These are phyloP conservation scores for Zygoascus sp. DNA, from an alignment of 1,139 yeast species.

Conservation along the genomic window DNA sequence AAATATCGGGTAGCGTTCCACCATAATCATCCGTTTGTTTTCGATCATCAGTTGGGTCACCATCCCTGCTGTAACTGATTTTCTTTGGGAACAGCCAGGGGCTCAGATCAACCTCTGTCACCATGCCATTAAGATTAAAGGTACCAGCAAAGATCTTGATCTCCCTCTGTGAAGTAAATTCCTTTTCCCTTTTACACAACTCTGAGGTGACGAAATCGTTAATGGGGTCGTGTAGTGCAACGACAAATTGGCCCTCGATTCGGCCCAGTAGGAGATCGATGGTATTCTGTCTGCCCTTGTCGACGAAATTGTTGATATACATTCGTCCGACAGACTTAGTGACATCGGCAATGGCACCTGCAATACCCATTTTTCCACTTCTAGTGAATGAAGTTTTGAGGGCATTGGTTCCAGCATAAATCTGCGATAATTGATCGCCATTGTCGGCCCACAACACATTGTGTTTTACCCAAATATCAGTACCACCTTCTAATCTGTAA, in stretches of 20 bases:
- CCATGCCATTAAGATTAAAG: constrained; percentile 79
- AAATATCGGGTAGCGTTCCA: constrained; percentile 54
- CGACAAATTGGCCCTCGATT: constrained; percentile 65
- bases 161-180: constrained; percentile 57
- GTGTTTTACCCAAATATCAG: constrained; percentile 60
- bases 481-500: constrained; percentile 38
- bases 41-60: neutral
- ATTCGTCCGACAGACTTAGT: constrained; percentile 92
- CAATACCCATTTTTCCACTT: constrained; percentile 91
- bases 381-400: constrained; percentile 89
- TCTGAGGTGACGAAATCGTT: constrained; percentile 71
- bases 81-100: constrained; percentile 75
- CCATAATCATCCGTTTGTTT: constrained; percentile 35
- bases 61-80: constrained; percentile 26
- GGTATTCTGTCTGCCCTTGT: constrained; percentile 79
- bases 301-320: constrained; percentile 94
- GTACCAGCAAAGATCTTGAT: constrained; percentile 78
- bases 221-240: constrained; percentile 79
- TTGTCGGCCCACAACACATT: constrained; percentile 95
- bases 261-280: constrained; percentile 85
- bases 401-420: constrained; percentile 96
- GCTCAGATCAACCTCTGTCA: constrained; percentile 51
- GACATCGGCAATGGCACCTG: constrained; percentile 94
- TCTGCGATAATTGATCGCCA: constrained; percentile 95
- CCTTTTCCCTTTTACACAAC: constrained; percentile 46